Evolutionary conservation across 163 green algal genomes (phyloP), one percentile per base, ranked within the genome.

Genomic region (Botryococcus braunii): DNA sequence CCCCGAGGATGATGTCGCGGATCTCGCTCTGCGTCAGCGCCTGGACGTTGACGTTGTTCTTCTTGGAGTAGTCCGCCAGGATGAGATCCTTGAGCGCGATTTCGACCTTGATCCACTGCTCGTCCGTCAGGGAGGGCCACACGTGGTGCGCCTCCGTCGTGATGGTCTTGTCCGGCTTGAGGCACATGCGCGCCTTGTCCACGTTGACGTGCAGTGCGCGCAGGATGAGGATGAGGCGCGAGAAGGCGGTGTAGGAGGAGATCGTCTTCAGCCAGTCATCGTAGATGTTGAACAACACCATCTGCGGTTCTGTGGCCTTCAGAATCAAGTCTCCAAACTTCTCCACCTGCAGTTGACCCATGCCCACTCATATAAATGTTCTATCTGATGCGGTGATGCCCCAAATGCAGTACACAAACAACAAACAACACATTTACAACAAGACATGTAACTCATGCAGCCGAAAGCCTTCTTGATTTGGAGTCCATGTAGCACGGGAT

Each of bases 251-350:
- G 74, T 88, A 88, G 58, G 74, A 95, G 55, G 79, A 92, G 75
- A 99, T 95, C 49, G 89, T 95, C 71, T 94, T 93, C 41, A 99
- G 88, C 94, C 94, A 99, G 89, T 99, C 94, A 77, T 99, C 94
- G 82, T 99, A 99, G 75, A 99, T 91, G 91, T 99, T 99, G 90
- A 99, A 99, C 52, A 99, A 85, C 68, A 98, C 88, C 94, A 99
- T 98, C 85, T 96, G 90, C 70, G 92, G 91, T 79, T 95, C 88
- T 27, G 76, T 85, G 50, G 82, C 74, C 84, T 97, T 97, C 31
- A 97, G 77, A 78, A 97, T 95, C 3, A 97, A 79, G 79, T 97
- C 91, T 29, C 91, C 91, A 85, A 97, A 96, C 87, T 99, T 99
- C 84, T 99, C 94, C 66, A 99, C 94, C 56, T 47, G 46, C 46